Conservation (phyloP, 768 basidiomycete species). For the Collybiopsis luxurians region DNA sequence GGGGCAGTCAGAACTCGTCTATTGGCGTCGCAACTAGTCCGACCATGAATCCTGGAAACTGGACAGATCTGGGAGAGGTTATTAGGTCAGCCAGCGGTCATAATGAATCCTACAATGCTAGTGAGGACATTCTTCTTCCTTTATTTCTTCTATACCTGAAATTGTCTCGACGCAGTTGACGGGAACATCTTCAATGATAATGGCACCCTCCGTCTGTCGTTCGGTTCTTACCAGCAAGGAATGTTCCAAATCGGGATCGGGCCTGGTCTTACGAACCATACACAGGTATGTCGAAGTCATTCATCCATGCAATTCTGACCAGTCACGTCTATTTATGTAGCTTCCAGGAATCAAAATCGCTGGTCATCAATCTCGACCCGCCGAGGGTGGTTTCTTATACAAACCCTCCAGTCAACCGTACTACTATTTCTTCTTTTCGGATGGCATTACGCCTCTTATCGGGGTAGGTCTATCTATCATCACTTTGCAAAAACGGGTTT, state of each 20-base stretch:
- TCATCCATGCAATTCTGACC: too few relatives aligned
- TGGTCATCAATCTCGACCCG: too few relatives aligned
- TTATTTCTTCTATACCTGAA: background rate
- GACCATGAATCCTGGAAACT: background rate
- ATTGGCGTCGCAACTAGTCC: background rate
- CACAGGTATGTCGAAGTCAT: too few relatives aligned
- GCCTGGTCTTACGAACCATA: background rate
- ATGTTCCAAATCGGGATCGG: background rate
- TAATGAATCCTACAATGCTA: background rate
- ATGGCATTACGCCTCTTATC: conserved; percentile 15
- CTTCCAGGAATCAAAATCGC: too few relatives aligned
- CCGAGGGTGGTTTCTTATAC: too few relatives aligned
- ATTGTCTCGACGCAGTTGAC: too few relatives aligned
- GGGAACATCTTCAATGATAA: background rate
- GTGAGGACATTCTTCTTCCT: background rate
- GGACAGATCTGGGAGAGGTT: background rate
- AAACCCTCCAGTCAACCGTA: background rate
- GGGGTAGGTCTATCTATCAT: conserved; percentile 12
- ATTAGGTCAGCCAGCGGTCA: background rate
- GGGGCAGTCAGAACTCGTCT: background rate
- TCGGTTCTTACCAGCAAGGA: background rate
- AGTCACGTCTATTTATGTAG: too few relatives aligned
- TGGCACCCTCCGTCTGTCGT: background rate
- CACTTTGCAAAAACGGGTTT: too few relatives aligned
- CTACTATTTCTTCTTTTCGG: conserved; percentile 12